These are phyloP conservation scores for Pyrus betulifolia DNA, from an alignment of 306 rosid species.

Conservation along the genomic window DNA sequence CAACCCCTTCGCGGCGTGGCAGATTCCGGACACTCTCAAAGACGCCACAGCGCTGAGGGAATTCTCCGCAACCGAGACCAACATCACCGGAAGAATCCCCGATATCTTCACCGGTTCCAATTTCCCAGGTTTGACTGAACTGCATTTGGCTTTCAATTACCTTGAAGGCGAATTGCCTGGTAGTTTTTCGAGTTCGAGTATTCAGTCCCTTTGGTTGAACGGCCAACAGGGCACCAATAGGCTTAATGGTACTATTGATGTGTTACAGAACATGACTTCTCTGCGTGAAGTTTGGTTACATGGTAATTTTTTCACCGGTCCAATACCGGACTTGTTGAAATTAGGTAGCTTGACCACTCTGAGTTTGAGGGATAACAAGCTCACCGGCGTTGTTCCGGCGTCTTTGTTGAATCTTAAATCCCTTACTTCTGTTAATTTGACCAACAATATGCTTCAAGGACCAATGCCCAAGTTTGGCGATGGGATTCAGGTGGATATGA, in stretches of 20 bases:
- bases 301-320: constrained; percentile 60
- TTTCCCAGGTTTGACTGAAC: constrained; percentile 32
- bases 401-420: constrained; percentile 36
- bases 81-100: constrained; percentile 47
- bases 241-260: constrained; percentile 59
- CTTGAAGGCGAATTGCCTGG: constrained; percentile 59
- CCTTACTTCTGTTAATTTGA: constrained; percentile 39
- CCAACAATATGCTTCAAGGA: constrained; percentile 76
- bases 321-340: constrained; percentile 57
- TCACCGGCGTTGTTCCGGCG: constrained; percentile 71
- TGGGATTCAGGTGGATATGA: constrained; percentile 36
- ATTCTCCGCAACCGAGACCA: constrained; percentile 35
- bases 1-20: constrained; percentile 49
- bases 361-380: constrained; percentile 54
- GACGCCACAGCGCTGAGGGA: constrained; percentile 24
- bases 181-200: constrained; percentile 30
- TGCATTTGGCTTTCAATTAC: constrained; percentile 42
- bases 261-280: constrained; percentile 48
- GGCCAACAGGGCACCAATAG: constrained; percentile 38
- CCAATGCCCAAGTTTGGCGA: constrained; percentile 38
- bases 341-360: constrained; percentile 17
- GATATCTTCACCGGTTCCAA: constrained; percentile 34
- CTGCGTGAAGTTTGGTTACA: constrained; percentile 49
- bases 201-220: constrained; percentile 52
- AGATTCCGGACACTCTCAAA: constrained; percentile 33